Percentiles rank a stretch among this genome's conserved stretches.
phyloP scores from a whole-genome alignment of 169 alveolate genomes.

The Fabrea salina region DNA sequence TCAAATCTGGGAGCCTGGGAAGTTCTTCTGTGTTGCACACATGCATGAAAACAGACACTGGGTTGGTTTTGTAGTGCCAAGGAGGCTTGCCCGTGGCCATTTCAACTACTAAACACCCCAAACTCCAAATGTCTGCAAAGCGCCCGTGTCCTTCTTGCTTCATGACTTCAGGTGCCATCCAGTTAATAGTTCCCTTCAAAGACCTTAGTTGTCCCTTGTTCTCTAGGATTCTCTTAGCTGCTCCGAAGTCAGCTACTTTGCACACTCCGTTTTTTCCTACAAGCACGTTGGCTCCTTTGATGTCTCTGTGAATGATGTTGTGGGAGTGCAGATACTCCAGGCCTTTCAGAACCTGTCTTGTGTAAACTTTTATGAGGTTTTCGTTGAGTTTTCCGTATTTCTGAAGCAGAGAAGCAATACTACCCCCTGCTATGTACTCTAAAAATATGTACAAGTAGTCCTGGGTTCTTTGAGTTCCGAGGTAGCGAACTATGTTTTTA shows the following conservation, averaged over 20 bases:
- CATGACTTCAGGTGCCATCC: conserved; percentile 84
- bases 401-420: conserved; percentile 32
- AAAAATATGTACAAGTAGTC: conserved; percentile 32
- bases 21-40: background rate
- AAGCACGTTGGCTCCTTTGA: conserved; percentile 81
- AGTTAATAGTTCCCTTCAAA: conserved; percentile 63
- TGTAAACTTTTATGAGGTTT: conserved; percentile 25
- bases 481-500: conserved; percentile 15
- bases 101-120: conserved; percentile 80
- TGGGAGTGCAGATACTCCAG: conserved; percentile 45
- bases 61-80: conserved; percentile 20
- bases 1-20: background rate
- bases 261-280: conserved; percentile 69
- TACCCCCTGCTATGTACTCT: conserved; percentile 45
- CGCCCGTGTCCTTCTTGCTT: conserved; percentile 51
- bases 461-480: background rate
- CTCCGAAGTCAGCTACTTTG: conserved; percentile 68
- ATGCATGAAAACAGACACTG: background rate
- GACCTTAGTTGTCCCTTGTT: conserved; percentile 43
- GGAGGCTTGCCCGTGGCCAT: conserved; percentile 75
- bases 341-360: conserved; percentile 38
- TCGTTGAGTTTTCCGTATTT: conserved; percentile 27
- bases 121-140: conserved; percentile 82
- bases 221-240: background rate
- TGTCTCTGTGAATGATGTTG: conserved; percentile 45